Conservation (phyloP, 2,329 filamentous ascomycete genomes). For the Stagonosporopsis tanaceti region DNA sequence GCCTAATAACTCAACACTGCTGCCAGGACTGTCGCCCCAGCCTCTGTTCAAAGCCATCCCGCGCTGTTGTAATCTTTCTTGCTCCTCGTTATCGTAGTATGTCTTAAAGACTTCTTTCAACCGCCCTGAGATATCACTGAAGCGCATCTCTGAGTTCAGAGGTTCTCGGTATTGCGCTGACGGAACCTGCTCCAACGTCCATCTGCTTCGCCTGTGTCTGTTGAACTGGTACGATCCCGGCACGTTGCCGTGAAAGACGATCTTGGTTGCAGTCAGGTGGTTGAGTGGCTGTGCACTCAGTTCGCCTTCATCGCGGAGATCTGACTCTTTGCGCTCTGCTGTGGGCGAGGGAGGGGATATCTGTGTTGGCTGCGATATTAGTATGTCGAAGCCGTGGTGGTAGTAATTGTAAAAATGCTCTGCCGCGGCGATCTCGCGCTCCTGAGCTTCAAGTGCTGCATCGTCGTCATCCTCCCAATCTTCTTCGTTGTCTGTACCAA, state of each 20-base stretch:
- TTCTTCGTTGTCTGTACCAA: conserved; percentile 52
- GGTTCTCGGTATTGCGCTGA: conserved; percentile 53
- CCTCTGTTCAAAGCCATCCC: conserved; percentile 89
- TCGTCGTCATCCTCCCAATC: conserved; percentile 56
- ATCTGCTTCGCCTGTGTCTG: conserved; percentile 86
- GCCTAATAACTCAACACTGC: conserved; percentile 73
- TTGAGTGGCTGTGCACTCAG: conserved; percentile 55
- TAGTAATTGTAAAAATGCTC: conserved; percentile 97
- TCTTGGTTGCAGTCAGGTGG: conserved; percentile 83
- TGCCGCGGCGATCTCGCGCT: conserved; percentile 65
- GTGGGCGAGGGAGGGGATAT: conserved; percentile 58
- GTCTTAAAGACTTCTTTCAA: conserved; percentile 75
- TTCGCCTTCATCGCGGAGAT: conserved; percentile 35
- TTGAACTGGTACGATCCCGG: conserved; percentile 98
- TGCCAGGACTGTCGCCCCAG: conserved; percentile 90
- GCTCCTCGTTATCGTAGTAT: conserved; percentile 65
- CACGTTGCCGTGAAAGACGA: conserved; percentile 94
- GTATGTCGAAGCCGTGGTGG: conserved; percentile 89
- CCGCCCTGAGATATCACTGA: conserved; percentile 67
- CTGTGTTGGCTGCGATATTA: conserved; percentile 78
- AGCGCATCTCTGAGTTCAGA: conserved; percentile 74
- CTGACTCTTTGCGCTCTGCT: conserved; percentile 61
- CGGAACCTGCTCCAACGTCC: conserved; percentile 70
- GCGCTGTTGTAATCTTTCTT: conserved; percentile 62
- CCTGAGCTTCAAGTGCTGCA: conserved; percentile 65